phyloP scores from a whole-genome alignment of 1,284 basidiomycete species.

The Leccinum huronense region DNA sequence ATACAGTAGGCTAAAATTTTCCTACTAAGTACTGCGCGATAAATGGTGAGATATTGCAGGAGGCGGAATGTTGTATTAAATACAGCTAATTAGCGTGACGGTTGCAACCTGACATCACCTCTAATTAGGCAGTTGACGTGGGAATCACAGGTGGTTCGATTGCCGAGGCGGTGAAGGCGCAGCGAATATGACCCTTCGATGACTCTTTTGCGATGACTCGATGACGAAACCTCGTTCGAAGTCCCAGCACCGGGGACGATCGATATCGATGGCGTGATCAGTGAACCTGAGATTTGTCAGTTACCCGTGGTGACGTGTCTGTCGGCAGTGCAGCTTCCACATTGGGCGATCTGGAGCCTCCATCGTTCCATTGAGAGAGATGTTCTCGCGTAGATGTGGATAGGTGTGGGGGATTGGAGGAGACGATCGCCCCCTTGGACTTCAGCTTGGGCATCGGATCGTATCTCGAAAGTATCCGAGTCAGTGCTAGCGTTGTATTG shows the following conservation, averaged over 20 bases:
- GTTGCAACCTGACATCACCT: no score
- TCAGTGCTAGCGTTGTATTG: not conserved
- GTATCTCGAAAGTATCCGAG: not conserved
- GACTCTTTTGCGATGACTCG: not conserved
- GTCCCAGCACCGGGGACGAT: constrained; percentile 4
- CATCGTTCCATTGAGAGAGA: not conserved
- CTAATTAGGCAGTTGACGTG: no score
- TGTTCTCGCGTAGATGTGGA: not conserved
- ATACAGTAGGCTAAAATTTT: no score
- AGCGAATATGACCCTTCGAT: not conserved
- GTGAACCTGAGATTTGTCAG: not conserved
- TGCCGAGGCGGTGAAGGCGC: not conserved
- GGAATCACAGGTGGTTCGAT: no score
- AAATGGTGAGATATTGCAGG: no score
- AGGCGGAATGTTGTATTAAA: no score
- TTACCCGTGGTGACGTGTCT: constrained; percentile 4
- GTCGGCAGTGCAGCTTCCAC: constrained; percentile 11
- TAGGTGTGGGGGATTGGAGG: not conserved
- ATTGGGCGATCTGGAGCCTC: not conserved
- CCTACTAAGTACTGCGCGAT: no score
- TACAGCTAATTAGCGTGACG: no score
- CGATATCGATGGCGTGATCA: not conserved
- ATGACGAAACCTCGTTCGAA: not conserved
- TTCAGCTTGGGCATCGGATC: not conserved
- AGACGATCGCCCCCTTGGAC: not conserved